Evolutionary conservation across 2,329 filamentous ascomycete species (phyloP).

Genomic region (Pseudogymnoascus sp.): DNA sequence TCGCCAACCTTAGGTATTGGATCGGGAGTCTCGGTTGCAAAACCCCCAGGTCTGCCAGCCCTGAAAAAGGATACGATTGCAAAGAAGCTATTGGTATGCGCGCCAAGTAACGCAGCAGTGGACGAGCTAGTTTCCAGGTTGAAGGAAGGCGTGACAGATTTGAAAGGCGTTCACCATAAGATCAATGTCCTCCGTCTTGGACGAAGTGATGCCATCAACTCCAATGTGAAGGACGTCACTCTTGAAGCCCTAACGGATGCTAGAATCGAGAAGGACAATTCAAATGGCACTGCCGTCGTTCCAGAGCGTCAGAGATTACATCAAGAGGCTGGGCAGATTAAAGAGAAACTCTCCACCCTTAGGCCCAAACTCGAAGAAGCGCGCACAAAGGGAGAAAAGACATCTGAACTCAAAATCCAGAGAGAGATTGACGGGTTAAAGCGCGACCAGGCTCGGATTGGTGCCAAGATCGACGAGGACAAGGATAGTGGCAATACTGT

Average conservation of each 20-base stretch:
- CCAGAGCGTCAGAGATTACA: slow-evolving; percentile 51
- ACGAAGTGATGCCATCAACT: slow-evolving; percentile 85
- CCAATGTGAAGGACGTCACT: slow-evolving; percentile 80
- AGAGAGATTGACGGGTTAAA: slow-evolving; percentile 72
- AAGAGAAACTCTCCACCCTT: slow-evolving; percentile 63
- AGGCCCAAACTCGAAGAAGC: slow-evolving; percentile 63
- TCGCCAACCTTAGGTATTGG: slow-evolving; percentile 43
- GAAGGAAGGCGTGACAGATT: slow-evolving; percentile 75
- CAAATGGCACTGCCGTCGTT: slow-evolving; percentile 45
- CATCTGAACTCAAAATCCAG: slow-evolving; percentile 48
- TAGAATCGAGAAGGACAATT: slow-evolving; percentile 53
- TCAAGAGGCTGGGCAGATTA: slow-evolving; percentile 60
- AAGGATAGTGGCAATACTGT: slow-evolving; percentile 79
- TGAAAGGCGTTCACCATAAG: slow-evolving; percentile 61
- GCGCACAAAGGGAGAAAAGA: slow-evolving; percentile 44
- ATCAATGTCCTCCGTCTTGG: slow-evolving; percentile 86
- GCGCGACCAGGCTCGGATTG: slow-evolving; percentile 65
- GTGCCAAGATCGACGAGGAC: slow-evolving; percentile 74
- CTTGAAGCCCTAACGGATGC: slow-evolving; percentile 83
- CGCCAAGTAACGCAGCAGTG: slow-evolving; percentile 96
- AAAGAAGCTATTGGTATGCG: slow-evolving; percentile 91
- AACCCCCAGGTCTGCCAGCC: slow-evolving; percentile 27
- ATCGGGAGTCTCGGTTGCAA: slow-evolving; percentile 36
- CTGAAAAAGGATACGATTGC: slow-evolving; percentile 30
- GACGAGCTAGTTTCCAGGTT: slow-evolving; percentile 92